Evolutionary conservation across 2,329 filamentous ascomycete species (phyloP).

Genomic region (Sporothrix mexicana): DNA sequence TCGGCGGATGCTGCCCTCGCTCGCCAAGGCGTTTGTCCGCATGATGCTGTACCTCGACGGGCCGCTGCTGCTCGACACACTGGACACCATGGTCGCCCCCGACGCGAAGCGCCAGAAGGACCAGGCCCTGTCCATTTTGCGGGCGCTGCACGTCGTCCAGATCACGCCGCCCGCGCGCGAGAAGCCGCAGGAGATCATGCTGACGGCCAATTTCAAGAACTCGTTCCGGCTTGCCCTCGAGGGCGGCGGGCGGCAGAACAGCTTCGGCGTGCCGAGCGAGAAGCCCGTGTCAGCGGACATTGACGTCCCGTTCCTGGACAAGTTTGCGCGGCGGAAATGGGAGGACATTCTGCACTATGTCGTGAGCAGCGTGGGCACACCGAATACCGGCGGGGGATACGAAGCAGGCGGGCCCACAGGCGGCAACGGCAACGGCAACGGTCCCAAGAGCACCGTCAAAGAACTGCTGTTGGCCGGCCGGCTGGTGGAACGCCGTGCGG

Average conservation of each 20-base stretch:
- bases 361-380: constrained; percentile 73
- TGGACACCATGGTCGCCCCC: constrained; percentile 85
- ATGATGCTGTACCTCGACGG: constrained; percentile 88
- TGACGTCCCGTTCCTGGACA: constrained; percentile 75
- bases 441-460: constrained; percentile 79
- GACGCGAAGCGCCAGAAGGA: constrained; percentile 73
- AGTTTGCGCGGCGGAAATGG: constrained; percentile 87
- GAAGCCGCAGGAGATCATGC: constrained; percentile 71
- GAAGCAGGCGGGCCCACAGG: not conserved
- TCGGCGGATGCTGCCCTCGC: constrained; percentile 91
- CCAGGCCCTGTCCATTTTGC: constrained; percentile 79
- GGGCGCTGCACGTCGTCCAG: constrained; percentile 83
- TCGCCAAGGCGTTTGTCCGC: constrained; percentile 96
- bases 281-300: constrained; percentile 67
- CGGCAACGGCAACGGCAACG: constrained; percentile 46
- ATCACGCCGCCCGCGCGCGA: constrained; percentile 67
- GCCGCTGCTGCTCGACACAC: constrained; percentile 77
- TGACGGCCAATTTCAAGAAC: constrained; percentile 80
- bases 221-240: constrained; percentile 87
- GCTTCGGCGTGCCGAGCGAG: constrained; percentile 85
- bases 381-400: constrained; percentile 43
- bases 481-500: constrained; percentile 68
- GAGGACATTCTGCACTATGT: constrained; percentile 96
- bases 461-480: constrained; percentile 79
- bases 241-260: constrained; percentile 81